These are phyloP conservation scores for Penicillium samsonianum DNA, from an alignment of 495 filamentous ascomycete species.

Conservation along the genomic window DNA sequence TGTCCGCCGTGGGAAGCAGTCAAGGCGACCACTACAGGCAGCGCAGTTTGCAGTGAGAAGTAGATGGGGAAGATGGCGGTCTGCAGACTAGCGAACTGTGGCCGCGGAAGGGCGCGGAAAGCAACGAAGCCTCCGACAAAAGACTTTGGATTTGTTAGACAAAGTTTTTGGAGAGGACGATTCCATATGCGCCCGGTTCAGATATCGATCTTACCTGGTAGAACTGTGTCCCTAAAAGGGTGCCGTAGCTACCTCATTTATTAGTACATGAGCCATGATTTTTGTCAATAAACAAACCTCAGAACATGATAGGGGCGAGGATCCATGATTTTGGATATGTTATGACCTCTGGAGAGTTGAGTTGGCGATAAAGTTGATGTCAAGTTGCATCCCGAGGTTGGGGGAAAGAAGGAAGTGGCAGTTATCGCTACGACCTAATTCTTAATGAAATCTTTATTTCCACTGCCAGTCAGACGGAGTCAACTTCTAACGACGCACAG, in stretches of 20 bases:
- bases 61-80: constrained; percentile 79
- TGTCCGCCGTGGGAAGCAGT: constrained; percentile 66
- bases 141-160: constrained; percentile 48
- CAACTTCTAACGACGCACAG: constrained; percentile 19
- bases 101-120: constrained; percentile 71
- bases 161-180: neutral
- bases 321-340: constrained; percentile 39
- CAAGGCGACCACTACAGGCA: constrained; percentile 71
- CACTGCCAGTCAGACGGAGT: neutral
- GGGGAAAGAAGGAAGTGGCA: constrained; percentile 1
- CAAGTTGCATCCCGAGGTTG: neutral
- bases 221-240: constrained; percentile 73
- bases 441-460: neutral
- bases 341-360: neutral
- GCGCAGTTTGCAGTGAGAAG: constrained; percentile 75
- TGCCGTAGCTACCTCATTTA: constrained; percentile 63
- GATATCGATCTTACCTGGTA: constrained; percentile 61
- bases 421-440: neutral
- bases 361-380: constrained; percentile 9
- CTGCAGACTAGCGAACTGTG: constrained; percentile 80
- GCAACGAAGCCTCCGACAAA: constrained; percentile 77
- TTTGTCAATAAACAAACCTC: constrained; percentile 51
- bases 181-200: neutral
- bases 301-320: constrained; percentile 77
- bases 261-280: neutral